Evolutionary conservation across 495 filamentous ascomycete species (phyloP).

Genomic region (Penicillium dipodomyicola): DNA sequence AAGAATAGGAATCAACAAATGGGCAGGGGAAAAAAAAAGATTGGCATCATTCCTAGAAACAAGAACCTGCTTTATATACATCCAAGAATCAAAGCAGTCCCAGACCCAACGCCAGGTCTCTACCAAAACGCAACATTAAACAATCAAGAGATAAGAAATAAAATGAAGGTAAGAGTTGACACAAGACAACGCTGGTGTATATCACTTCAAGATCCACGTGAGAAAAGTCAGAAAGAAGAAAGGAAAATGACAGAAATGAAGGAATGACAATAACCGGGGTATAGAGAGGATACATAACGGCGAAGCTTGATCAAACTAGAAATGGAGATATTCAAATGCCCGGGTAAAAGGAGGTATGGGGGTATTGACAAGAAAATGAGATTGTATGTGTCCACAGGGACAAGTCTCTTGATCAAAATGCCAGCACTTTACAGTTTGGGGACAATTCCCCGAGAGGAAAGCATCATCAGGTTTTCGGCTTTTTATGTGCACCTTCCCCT

Average conservation of each 20-base stretch:
- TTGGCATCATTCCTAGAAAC: constrained; percentile 18
- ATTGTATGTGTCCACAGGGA: constrained; percentile 17
- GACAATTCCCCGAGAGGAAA: neutral
- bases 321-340: constrained; percentile 12
- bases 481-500: constrained; percentile 44
- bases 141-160: constrained; percentile 6
- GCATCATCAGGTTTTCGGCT: constrained; percentile 42
- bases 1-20: neutral
- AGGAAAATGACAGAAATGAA: constrained; percentile 12
- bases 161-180: constrained; percentile 2
- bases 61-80: constrained; percentile 24
- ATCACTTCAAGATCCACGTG: constrained; percentile 13
- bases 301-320: constrained; percentile 18
- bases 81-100: constrained; percentile 14
- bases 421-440: neutral
- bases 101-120: constrained; percentile 11
- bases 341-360: constrained; percentile 6
- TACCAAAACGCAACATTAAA: constrained; percentile 6
- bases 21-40: constrained; percentile 3
- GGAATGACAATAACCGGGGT: constrained; percentile 24
- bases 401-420: constrained; percentile 9
- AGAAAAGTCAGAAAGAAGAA: constrained; percentile 12
- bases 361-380: constrained; percentile 7
- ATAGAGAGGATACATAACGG: constrained; percentile 22
- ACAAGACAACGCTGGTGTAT: constrained; percentile 8